Conservation (phyloP, 345 rosid species). For the Eucalyptus polybractea region DNA sequence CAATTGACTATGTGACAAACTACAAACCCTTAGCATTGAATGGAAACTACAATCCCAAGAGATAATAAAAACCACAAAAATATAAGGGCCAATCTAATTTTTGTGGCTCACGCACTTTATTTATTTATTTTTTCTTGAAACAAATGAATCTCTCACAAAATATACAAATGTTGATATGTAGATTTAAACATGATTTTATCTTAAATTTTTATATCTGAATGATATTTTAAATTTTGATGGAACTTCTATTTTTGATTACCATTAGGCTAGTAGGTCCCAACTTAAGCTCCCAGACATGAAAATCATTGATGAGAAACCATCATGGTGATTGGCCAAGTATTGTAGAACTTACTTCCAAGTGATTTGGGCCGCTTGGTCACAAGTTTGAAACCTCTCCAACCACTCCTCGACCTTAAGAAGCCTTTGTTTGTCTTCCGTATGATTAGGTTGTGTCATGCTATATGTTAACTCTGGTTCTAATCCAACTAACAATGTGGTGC, state of each 20-base stretch:
- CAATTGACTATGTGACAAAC: not conserved
- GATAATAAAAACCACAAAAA: not conserved
- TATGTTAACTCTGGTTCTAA: not conserved
- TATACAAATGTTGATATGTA: not conserved
- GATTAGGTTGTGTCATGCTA: not conserved
- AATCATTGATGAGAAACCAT: not conserved
- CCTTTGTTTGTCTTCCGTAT: not conserved
- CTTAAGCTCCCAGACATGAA: not conserved
- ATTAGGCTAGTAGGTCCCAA: not conserved
- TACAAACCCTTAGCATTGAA: not conserved
- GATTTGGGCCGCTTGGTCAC: not conserved
- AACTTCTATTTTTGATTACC: not conserved
- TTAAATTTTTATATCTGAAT: not conserved
- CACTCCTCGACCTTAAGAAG: not conserved
- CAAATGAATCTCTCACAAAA: not conserved
- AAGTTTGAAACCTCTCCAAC: not conserved
- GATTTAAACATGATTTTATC: not conserved
- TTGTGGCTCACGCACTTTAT: not conserved
- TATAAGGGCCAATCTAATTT: not conserved
- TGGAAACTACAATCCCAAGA: not conserved
- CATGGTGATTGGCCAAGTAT: not conserved
- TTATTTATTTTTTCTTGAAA: not conserved
- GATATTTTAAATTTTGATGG: not conserved
- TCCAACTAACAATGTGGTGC: not conserved
- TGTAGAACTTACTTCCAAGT: not conserved